Base-by-base conservation (phyloP, 495 filamentous ascomycete species). In the Penicillium subrubescens region DNA sequence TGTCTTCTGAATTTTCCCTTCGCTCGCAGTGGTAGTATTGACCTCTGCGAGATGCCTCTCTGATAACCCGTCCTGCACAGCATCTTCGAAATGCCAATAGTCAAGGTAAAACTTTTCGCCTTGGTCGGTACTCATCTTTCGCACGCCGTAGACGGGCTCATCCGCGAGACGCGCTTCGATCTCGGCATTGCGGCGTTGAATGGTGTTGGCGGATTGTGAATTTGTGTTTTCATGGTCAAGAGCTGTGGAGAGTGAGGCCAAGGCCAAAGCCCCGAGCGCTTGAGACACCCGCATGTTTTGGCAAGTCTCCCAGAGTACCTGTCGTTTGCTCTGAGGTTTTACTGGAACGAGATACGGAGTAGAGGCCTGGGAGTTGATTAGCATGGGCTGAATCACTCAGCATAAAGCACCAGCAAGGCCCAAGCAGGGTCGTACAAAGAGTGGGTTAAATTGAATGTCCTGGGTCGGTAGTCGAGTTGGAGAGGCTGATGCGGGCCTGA, bases 81-180 rank as follows among this genome's bases (percentile, higher is more conserved):
- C 15, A 8, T 74, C 61, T 3, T 60, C 69, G 60, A 87, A 89
- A 33, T 79, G 73, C 88, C 89, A 87, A 67, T 87, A 86, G 34
- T 86, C 78, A 37, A 79, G 79, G 67, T 88, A 89, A 77, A 97
- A 94, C 79, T 94, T 98, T 73, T 96, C 92, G 39, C 90, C 89
- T 62, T 91, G 87, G 72, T 97, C 91, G 5, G 73, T 77, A 54
- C 85, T 88, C 92, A 97, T 97, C 71, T 97, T 98, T 59, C 79
- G 77, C 23, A 92, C 84, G 23, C 76, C 77, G 1, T 64, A 75
- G 14, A 74, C 46, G 7, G 73, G 61, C 25, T 21, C 60, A 25
- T 67, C 59, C 0, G 68, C 56, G 5, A 73, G 62, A 10, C 62
- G 62, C 1, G 59, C 48, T 21, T 69, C 67, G 11, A 73, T 60